A percentile compares a stretch with the other conserved stretches of the same genome.
These are phyloP conservation scores for Linnemannia zychae DNA, from an alignment of 192 early-diverging fungal genomes.

Conservation along the genomic window DNA sequence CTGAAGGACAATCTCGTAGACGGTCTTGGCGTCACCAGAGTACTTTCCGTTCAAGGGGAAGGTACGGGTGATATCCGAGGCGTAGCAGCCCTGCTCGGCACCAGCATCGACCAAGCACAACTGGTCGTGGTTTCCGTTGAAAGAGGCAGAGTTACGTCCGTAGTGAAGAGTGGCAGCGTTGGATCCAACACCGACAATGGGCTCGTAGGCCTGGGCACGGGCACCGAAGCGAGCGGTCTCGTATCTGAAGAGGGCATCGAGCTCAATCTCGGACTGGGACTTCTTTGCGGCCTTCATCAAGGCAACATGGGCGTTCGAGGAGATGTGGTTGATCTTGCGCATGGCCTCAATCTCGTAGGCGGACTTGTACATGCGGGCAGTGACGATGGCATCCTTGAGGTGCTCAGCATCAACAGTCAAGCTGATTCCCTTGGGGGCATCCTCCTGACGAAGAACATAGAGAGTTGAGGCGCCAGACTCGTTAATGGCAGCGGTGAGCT, in stretches of 20 bases:
- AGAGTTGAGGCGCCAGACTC: slow-evolving; percentile 61
- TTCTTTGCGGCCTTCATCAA: slow-evolving; percentile 81
- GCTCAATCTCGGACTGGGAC: slow-evolving; percentile 77
- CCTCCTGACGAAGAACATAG: slow-evolving; percentile 65
- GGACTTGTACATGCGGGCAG: slow-evolving; percentile 89
- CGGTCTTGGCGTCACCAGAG: slow-evolving; percentile 76
- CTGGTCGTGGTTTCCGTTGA: slow-evolving; percentile 43
- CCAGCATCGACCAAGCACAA: slow-evolving; percentile 90
- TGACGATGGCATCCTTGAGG: slow-evolving; percentile 71
- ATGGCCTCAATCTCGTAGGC: slow-evolving; percentile 83
- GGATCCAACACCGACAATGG: slow-evolving; percentile 86
- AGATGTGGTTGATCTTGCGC: slow-evolving; percentile 81
- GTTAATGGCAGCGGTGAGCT: slow-evolving; percentile 64
- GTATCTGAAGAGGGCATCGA: slow-evolving; percentile 85
- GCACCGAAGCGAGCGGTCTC: slow-evolving; percentile 76
- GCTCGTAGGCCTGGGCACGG: slow-evolving; percentile 85
- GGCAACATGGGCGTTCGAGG: slow-evolving; percentile 80
- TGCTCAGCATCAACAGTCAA: slow-evolving; percentile 39
- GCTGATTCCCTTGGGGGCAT: slow-evolving; percentile 46
- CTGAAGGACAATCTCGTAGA: slow-evolving; percentile 87
- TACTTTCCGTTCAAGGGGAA: slow-evolving; percentile 87
- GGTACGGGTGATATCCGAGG: slow-evolving; percentile 91
- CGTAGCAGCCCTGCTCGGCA: slow-evolving; percentile 85
- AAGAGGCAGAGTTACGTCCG: slow-evolving; percentile 75
- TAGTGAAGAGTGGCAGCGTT: slow-evolving; percentile 91